These are phyloP conservation scores for Stereum hirsutum DNA, from an alignment of 1,284 basidiomycete species.

Conservation along the genomic window DNA sequence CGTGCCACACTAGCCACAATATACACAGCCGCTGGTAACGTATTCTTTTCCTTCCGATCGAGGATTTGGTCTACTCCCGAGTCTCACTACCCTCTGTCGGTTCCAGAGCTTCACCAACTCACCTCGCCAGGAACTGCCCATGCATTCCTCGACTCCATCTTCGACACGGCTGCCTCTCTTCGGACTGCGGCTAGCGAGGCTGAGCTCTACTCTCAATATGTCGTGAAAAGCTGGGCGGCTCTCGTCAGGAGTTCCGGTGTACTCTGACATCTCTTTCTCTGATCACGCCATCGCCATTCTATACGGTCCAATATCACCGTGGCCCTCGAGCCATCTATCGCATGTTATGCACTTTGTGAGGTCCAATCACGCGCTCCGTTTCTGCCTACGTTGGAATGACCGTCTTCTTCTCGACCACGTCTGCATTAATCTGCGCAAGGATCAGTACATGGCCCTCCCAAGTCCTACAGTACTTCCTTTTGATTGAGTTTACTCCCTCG, in stretches of 20 bases:
- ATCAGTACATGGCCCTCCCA: no score
- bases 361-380: no score
- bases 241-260: slow-evolving; percentile 58
- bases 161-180: slow-evolving; percentile 35
- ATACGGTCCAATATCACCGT: no score
- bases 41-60: slow-evolving; percentile 6
- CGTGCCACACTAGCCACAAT: slow-evolving; percentile 52
- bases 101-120: slow-evolving; percentile 63
- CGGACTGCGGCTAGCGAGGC: slow-evolving; percentile 39
- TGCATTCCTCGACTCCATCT: slow-evolving; percentile 53
- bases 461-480: no score
- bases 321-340: no score
- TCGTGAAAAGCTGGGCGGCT: slow-evolving; percentile 59
- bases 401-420: no score
- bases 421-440: no score
- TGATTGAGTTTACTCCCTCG: no score
- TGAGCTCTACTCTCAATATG: slow-evolving; percentile 42
- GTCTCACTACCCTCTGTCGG: neutral
- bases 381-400: no score
- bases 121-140: slow-evolving; percentile 56
- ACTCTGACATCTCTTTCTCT: slow-evolving; percentile 14
- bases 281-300: no score
- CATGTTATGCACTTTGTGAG: no score
- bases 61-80: no score
- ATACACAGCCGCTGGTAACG: slow-evolving; percentile 55